Conservation (phyloP, 2,329 filamentous ascomycete species). For the Aspergillus transmontanensis region DNA sequence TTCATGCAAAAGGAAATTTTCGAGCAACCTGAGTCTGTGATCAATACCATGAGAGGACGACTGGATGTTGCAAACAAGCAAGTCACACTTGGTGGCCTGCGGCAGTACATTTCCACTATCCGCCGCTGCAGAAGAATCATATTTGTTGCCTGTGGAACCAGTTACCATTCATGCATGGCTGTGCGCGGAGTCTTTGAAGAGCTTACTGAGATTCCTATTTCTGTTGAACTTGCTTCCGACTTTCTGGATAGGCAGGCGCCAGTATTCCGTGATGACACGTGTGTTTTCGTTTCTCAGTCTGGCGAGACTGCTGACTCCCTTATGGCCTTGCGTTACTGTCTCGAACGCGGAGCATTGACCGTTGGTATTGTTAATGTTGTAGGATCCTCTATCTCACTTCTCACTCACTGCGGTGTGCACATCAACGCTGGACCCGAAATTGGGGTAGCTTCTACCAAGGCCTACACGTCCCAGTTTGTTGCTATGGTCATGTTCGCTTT, state of each 20-base stretch:
- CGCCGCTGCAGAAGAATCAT: conserved; percentile 96
- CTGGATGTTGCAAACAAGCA: conserved; percentile 91
- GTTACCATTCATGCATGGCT: conserved; percentile 99
- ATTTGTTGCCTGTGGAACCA: conserved; percentile 98
- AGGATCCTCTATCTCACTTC: conserved; percentile 95
- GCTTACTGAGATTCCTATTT: conserved; percentile 94
- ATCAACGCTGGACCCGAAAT: conserved; percentile 99
- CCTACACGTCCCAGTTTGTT: conserved; percentile 98
- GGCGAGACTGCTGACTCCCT: conserved; percentile 98
- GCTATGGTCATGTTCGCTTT: conserved; percentile 99
- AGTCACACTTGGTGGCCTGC: conserved; percentile 91
- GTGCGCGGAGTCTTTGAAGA: conserved; percentile 98
- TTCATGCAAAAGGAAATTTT: conserved; percentile 99
- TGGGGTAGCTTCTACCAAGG: conserved; percentile 98
- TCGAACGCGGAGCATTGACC: conserved; percentile 94
- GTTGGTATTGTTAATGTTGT: conserved; percentile 99
- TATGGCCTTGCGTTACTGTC: conserved; percentile 94
- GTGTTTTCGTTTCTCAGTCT: conserved; percentile 97
- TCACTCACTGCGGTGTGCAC: conserved; percentile 99
- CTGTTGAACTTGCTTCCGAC: conserved; percentile 95
- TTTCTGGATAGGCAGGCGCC: conserved; percentile 96
- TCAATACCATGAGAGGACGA: conserved; percentile 99
- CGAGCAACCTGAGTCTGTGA: conserved; percentile 97
- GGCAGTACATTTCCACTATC: conserved; percentile 95
- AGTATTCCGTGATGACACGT: conserved; percentile 98